phyloP scores from a whole-genome alignment of 2,329 filamentous ascomycete genomes.

The Thermomyces lanuginosus region DNA sequence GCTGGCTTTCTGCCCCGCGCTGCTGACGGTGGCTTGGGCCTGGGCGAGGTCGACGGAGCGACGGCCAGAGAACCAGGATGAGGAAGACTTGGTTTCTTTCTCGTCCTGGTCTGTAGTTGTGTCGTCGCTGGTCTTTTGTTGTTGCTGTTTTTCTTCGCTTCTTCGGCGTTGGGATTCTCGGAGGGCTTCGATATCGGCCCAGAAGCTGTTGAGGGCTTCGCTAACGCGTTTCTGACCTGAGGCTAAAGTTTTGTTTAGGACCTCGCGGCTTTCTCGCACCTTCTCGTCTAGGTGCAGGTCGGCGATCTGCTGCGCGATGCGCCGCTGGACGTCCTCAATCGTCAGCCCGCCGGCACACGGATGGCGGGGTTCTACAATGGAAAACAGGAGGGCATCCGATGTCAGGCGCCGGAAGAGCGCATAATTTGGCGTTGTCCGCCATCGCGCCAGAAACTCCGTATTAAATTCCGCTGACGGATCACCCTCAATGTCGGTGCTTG shows the following conservation, averaged over 20 bases:
- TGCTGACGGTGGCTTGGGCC: conserved; percentile 38
- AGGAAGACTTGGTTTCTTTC: conserved; percentile 4
- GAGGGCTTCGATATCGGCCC: conserved; percentile 73
- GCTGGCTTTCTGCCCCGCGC: conserved; percentile 40
- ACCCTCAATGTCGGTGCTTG: conserved; percentile 44
- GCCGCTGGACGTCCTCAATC: conserved; percentile 84
- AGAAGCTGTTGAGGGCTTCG: conserved; percentile 71
- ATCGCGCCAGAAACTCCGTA: conserved; percentile 68
- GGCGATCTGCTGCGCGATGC: conserved; percentile 79
- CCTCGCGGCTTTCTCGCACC: conserved; percentile 67
- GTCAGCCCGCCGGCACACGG: conserved; percentile 84
- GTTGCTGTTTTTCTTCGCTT: conserved; percentile 16
- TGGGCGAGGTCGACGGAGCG: conserved; percentile 34
- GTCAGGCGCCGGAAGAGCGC: conserved; percentile 67
- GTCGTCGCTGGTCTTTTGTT: conserved; percentile 5
- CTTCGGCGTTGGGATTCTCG: conserved; percentile 53
- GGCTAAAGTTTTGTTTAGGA: conserved; percentile 73
- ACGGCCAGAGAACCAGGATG: conserved; percentile 16
- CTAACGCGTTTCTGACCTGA: conserved; percentile 78
- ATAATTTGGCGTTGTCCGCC: conserved; percentile 81
- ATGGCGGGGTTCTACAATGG: conserved; percentile 82
- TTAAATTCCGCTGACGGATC: conserved; percentile 78
- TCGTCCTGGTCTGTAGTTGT: conserved; percentile 5
- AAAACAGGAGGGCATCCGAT: conserved; percentile 70
- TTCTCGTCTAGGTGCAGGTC: conserved; percentile 88